phyloP scores from a whole-genome alignment of 257 asterid species.

The Przewalskia tangutica region DNA sequence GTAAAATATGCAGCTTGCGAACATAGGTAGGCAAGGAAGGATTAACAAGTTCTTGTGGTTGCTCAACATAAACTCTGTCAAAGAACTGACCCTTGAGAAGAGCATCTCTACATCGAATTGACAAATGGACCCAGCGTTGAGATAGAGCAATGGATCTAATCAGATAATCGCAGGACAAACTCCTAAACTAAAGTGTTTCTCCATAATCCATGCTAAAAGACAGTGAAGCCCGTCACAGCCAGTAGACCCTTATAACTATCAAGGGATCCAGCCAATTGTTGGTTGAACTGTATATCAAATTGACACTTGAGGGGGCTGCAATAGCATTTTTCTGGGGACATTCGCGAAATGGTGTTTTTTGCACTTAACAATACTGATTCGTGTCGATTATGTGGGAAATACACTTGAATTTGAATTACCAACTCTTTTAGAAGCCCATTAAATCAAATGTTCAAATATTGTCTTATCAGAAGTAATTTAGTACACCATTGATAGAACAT shows the following conservation, averaged over 20 bases:
- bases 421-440: not conserved
- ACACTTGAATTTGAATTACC: not conserved
- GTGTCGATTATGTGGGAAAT: not conserved
- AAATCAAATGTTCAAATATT: not conserved
- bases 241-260: not conserved
- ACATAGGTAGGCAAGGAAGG: no score
- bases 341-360: not conserved
- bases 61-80: no score
- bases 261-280: not conserved
- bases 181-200: not conserved
- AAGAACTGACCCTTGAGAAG: no score
- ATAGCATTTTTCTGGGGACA: not conserved
- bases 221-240: not conserved
- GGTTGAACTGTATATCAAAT: not conserved
- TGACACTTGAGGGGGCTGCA: not conserved
- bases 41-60: no score
- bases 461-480: not conserved
- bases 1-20: no score
- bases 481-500: not conserved
- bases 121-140: no score
- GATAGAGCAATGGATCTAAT: no score
- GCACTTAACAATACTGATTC: not conserved
- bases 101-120: no score
- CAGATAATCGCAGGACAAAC: no score
- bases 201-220: not conserved